Percentiles rank a stretch among this genome's conserved stretches.
phyloP scores from a whole-genome alignment of 176 grass and related monocot genomes.

The Phoenix roebelenii region DNA sequence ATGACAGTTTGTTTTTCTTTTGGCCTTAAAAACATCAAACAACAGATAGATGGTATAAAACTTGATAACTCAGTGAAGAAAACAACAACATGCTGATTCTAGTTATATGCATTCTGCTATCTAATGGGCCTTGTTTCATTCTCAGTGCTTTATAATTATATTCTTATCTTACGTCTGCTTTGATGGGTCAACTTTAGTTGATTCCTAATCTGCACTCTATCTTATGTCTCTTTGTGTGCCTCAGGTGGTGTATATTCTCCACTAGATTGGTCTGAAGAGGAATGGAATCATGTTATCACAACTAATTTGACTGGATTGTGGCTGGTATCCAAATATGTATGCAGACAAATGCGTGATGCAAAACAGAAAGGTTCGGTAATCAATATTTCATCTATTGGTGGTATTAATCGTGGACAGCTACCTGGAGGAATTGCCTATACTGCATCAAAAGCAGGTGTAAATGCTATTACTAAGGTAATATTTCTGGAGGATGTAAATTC shows the following conservation, averaged over 20 bases:
- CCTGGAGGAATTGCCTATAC: constrained; percentile 27
- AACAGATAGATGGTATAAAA: too few relatives aligned
- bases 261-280: constrained; percentile 36
- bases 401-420: constrained; percentile 19
- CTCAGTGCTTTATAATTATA: too few relatives aligned
- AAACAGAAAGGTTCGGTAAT: constrained; percentile 35
- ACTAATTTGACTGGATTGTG: constrained; percentile 39
- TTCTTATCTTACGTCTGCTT: too few relatives aligned
- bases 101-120: too few relatives aligned
- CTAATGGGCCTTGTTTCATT: too few relatives aligned
- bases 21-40: too few relatives aligned
- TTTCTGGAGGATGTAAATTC: too few relatives aligned
- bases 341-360: constrained; percentile 33
- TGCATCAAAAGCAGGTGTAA: constrained; percentile 28
- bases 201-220: too few relatives aligned
- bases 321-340: constrained; percentile 37
- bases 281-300: constrained; percentile 28
- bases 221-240: not conserved
- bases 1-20: too few relatives aligned
- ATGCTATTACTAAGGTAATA: constrained; percentile 27
- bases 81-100: too few relatives aligned
- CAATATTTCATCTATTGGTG: constrained; percentile 32
- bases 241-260: constrained; percentile 26
- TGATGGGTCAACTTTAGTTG: too few relatives aligned
- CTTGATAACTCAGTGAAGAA: too few relatives aligned